Evolutionary conservation across 176 grass and related monocot genomes (phyloP).

Genomic region (Triticum turgidum): DNA sequence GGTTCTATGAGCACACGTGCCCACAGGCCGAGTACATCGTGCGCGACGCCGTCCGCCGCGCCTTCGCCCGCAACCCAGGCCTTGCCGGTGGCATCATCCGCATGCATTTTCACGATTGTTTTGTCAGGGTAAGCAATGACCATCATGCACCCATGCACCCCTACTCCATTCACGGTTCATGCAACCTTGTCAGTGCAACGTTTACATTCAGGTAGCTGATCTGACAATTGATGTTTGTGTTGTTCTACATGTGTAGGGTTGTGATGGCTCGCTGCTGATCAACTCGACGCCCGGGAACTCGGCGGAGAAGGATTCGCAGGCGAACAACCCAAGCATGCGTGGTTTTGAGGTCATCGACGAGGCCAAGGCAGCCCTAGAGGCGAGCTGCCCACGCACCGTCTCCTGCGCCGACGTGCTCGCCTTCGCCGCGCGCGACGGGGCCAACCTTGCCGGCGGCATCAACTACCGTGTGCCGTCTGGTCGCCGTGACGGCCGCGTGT

Average conservation of each 20-base stretch:
- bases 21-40: slow-evolving; percentile 63
- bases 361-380: slow-evolving; percentile 51
- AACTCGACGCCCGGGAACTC: slow-evolving; percentile 25
- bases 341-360: slow-evolving; percentile 58
- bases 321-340: slow-evolving; percentile 55
- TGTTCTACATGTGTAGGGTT: slow-evolving; percentile 22
- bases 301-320: slow-evolving; percentile 40
- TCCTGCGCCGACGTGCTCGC: slow-evolving; percentile 64
- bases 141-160: not conserved
- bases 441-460: slow-evolving; percentile 35
- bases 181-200: not conserved
- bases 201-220: not conserved
- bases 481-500: slow-evolving; percentile 54
- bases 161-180: not conserved
- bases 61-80: slow-evolving; percentile 35
- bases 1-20: slow-evolving; percentile 56
- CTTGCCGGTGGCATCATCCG: slow-evolving; percentile 64
- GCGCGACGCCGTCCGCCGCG: slow-evolving; percentile 42
- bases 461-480: slow-evolving; percentile 35
- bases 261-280: slow-evolving; percentile 53
- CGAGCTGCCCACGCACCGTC: slow-evolving; percentile 51
- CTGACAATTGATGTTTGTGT: not conserved
- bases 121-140: slow-evolving; percentile 62
- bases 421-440: slow-evolving; percentile 46
- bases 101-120: slow-evolving; percentile 94